Conservation (phyloP, 177 flowering plant species). For the Vitis hybrid region DNA sequence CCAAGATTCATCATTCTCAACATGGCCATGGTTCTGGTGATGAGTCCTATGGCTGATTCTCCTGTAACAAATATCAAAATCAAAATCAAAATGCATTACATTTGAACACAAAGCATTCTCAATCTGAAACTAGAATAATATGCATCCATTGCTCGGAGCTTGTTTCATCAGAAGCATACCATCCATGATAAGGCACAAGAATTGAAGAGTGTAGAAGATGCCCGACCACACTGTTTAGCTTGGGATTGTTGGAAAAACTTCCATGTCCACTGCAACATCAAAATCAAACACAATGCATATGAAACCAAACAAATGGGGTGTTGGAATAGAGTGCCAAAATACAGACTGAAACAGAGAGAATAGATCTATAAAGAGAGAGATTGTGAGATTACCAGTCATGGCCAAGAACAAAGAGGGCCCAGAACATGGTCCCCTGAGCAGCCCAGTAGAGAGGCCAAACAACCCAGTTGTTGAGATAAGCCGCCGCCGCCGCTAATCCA, state of each 20-base stretch:
- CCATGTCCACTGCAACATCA: conserved; percentile 71
- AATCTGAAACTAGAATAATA: too few relatives aligned
- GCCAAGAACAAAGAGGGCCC: conserved; percentile 83
- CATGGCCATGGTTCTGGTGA: conserved; percentile 91
- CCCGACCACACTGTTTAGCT: conserved; percentile 68
- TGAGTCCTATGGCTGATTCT: conserved; percentile 94
- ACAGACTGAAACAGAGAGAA: neutral
- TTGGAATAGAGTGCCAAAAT: neutral
- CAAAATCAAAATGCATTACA: too few relatives aligned
- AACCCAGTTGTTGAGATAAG: conserved; percentile 55
- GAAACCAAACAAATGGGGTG: too few relatives aligned
- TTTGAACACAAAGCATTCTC: too few relatives aligned
- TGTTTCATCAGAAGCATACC: conserved; percentile 33
- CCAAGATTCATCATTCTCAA: conserved; percentile 95
- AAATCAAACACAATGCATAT: neutral
- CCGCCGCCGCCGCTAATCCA: conserved; percentile 67
- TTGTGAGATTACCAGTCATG: conserved; percentile 56
- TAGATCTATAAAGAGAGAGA: neutral
- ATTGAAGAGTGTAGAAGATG: conserved; percentile 77
- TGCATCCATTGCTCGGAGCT: too few relatives aligned
- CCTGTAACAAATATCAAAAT: conserved; percentile 34
- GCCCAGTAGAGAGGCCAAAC: conserved; percentile 88
- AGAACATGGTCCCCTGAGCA: conserved; percentile 94
- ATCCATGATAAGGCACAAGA: conserved; percentile 87
- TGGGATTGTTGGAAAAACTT: conserved; percentile 62